Percentiles rank a stretch among this genome's conserved stretches.
phyloP scores from a whole-genome alignment of 1,284 basidiomycete genomes.

The Irpex rosettiformis region DNA sequence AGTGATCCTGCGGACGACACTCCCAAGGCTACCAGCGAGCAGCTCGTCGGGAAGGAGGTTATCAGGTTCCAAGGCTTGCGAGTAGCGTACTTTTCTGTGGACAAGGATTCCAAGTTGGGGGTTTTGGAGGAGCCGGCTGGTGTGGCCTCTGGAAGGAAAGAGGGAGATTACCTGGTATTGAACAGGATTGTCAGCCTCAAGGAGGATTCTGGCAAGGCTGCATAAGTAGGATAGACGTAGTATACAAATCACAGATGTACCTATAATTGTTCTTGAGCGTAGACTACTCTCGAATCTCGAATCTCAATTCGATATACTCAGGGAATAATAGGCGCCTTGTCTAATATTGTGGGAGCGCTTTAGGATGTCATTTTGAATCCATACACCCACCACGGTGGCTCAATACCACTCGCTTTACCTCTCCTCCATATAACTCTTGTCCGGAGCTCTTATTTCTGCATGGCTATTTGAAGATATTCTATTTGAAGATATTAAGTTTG shows the following conservation, averaged over 20 bases:
- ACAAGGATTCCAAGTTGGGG: constrained; percentile 75
- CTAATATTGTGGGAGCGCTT: too few species aligned
- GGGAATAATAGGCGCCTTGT: too few species aligned
- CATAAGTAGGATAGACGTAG: constrained; percentile 15
- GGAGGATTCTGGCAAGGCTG: constrained; percentile 87
- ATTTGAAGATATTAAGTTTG: neutral
- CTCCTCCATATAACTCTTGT: neutral
- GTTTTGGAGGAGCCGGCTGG: constrained; percentile 55
- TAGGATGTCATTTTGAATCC: neutral
- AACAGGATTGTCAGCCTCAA: constrained; percentile 96
- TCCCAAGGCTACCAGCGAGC: constrained; percentile 72
- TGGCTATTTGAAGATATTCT: neutral
- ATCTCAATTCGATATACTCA: too few species aligned
- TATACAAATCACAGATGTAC: neutral
- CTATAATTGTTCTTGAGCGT: too few species aligned
- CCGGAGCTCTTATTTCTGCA: neutral
- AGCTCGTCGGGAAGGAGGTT: constrained; percentile 89
- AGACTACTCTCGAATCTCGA: too few species aligned
- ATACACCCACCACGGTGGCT: neutral
- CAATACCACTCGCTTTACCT: neutral
- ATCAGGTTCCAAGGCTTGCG: constrained; percentile 97
- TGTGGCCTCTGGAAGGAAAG: constrained; percentile 40
- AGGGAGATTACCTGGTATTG: constrained; percentile 80
- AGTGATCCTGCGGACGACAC: constrained; percentile 40
- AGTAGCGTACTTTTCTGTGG: constrained; percentile 93